phyloP scores from a whole-genome alignment of 352 stramenopile species.

The Phytopythium ostracodes region DNA sequence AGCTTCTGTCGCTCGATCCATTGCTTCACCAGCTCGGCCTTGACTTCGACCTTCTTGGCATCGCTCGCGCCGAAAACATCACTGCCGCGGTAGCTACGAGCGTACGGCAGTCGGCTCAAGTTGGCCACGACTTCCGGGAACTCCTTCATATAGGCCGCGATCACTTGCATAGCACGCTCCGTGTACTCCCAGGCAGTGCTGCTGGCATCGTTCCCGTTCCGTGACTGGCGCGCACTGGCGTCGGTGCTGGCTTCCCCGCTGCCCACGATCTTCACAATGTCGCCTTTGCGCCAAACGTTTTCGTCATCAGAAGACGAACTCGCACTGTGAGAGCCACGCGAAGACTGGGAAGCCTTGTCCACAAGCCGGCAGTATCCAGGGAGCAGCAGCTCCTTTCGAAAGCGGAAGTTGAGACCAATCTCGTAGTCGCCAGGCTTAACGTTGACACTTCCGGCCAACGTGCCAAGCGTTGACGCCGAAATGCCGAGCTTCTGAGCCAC shows the following conservation, averaged over 20 bases:
- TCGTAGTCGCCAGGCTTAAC: slow-evolving; percentile 93
- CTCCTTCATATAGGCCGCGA: slow-evolving; percentile 90
- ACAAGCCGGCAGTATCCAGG: slow-evolving; percentile 90
- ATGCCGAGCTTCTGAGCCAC: slow-evolving; percentile 91
- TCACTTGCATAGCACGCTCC: slow-evolving; percentile 91
- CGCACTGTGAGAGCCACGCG: slow-evolving; percentile 1
- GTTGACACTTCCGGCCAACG: slow-evolving; percentile 92
- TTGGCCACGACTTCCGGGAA: slow-evolving; percentile 93
- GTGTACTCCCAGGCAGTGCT: slow-evolving; percentile 95
- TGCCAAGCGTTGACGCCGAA: slow-evolving; percentile 87
- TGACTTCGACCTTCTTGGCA: slow-evolving; percentile 48
- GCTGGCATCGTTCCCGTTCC: slow-evolving; percentile 16
- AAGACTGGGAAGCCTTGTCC: slow-evolving; percentile 15
- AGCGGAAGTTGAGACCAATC: slow-evolving; percentile 82
- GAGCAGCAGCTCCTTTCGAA: slow-evolving; percentile 84
- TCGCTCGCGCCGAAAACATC: slow-evolving; percentile 84
- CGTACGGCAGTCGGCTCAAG: slow-evolving; percentile 85
- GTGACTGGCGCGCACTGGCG: background rate
- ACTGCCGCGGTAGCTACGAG: slow-evolving; percentile 85
- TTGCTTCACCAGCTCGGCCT: slow-evolving; percentile 80
- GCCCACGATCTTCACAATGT: slow-evolving; percentile 92
- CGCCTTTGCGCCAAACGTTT: slow-evolving; percentile 87
- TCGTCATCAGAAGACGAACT: slow-evolving; percentile 16
- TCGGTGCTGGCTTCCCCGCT: slow-evolving; percentile 43
- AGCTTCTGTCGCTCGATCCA: slow-evolving; percentile 93